Evolutionary conservation across 2,329 filamentous ascomycete genomes (phyloP).

Genomic region (Venturia oleaginea): DNA sequence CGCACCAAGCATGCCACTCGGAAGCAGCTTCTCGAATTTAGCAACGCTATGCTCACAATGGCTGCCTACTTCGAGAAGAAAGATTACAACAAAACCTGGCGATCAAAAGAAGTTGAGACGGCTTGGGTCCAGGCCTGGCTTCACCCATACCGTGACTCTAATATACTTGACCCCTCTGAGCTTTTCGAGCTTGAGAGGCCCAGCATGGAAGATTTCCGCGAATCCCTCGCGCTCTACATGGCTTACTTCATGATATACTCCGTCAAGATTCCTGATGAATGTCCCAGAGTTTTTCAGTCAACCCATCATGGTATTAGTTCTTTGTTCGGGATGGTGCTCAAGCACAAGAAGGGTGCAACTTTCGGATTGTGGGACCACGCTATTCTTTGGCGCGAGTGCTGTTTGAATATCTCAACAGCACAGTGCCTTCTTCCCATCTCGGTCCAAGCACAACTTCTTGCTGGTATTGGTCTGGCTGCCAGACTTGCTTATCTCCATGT

Average conservation of each 20-base stretch:
- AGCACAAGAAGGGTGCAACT: constrained; percentile 44
- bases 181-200: constrained; percentile 27
- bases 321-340: constrained; percentile 47
- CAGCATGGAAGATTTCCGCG: constrained; percentile 24
- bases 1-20: constrained; percentile 36
- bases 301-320: constrained; percentile 48
- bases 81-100: constrained; percentile 42
- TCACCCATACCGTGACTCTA: constrained; percentile 33
- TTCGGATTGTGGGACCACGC: constrained; percentile 50
- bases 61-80: constrained; percentile 43
- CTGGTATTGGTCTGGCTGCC: constrained; percentile 18
- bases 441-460: constrained; percentile 19
- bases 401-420: constrained; percentile 16
- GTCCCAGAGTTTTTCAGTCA: constrained; percentile 46
- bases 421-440: constrained; percentile 17
- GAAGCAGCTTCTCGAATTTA: constrained; percentile 36
- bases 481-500: constrained; percentile 32
- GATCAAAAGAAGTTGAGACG: constrained; percentile 34
- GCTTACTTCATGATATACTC: constrained; percentile 43
- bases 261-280: constrained; percentile 34
- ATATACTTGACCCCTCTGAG: constrained; percentile 23
- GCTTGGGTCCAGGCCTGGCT: constrained; percentile 41
- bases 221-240: constrained; percentile 26
- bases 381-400: constrained; percentile 44
- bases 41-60: constrained; percentile 40